phyloP scores from a whole-genome alignment of 139 green algal species.

The Micromonas pusilla region DNA sequence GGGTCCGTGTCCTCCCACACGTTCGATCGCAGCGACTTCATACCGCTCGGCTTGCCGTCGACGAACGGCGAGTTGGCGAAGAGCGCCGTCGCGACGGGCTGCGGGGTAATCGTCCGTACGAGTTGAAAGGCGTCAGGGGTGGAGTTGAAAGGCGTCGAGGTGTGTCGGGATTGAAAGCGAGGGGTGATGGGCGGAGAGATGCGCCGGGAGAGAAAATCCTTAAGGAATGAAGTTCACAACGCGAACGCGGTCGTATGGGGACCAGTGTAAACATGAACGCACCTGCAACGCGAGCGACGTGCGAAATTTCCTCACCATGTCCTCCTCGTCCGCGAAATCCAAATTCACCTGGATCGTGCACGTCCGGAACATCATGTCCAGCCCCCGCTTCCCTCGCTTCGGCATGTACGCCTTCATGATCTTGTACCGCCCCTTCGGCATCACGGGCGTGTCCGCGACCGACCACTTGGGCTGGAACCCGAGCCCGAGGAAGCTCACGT shows the following conservation, averaged over 20 bases:
- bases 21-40: constrained; percentile 40
- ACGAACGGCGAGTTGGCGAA: constrained; percentile 96
- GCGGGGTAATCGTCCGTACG: no score
- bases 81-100: constrained; percentile 86
- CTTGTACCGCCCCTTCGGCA: constrained; percentile 81
- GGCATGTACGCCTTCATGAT: constrained; percentile 60
- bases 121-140: no score
- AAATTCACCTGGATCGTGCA: constrained; percentile 98
- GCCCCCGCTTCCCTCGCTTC: constrained; percentile 64
- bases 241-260: no score
- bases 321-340: constrained; percentile 87
- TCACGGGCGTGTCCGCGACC: constrained; percentile 78
- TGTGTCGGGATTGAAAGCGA: no score
- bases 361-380: constrained; percentile 99
- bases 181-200: no score
- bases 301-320: constrained; percentile 97
- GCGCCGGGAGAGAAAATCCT: no score
- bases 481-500: constrained; percentile 68
- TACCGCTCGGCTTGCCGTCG: constrained; percentile 80
- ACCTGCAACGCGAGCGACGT: constrained; percentile 91
- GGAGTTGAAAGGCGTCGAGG: no score
- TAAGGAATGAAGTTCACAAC: no score
- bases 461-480: constrained; percentile 90
- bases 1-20: constrained; percentile 91
- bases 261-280: no score